A percentile compares a stretch with the other conserved stretches of the same genome.
phyloP scores from a whole-genome alignment of 768 basidiomycete genomes.

The Amanita molliuscula region DNA sequence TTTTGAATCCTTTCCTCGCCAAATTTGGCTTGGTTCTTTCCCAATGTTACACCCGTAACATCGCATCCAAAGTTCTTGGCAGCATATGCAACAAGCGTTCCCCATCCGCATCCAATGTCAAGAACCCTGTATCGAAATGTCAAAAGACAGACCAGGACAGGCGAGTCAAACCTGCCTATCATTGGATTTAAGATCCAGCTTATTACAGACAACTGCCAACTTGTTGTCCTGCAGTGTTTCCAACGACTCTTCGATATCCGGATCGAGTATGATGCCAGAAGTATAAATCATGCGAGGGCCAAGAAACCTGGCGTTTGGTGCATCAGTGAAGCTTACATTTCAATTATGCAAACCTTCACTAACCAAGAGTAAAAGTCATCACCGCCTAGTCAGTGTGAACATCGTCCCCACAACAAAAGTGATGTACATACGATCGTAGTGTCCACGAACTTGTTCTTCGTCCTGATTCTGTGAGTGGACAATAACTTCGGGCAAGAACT shows the following conservation, averaged over 20 bases:
- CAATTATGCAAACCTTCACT: slow-evolving; percentile 3
- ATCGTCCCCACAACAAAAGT: slow-evolving; percentile 5
- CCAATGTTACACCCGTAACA: slow-evolving; percentile 91
- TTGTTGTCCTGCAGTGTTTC: slow-evolving; percentile 99
- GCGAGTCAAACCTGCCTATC: slow-evolving; percentile 39
- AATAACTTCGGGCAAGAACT: slow-evolving; percentile 88
- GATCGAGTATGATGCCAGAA: slow-evolving; percentile 74
- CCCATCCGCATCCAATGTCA: slow-evolving; percentile 94
- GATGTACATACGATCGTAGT: slow-evolving; percentile 74
- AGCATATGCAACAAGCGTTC: slow-evolving; percentile 88
- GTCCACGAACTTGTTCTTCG: slow-evolving; percentile 88
- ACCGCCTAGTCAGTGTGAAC: slow-evolving; percentile 41
- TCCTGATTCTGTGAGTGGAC: slow-evolving; percentile 88
- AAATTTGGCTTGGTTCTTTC: slow-evolving; percentile 84
- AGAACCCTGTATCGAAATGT: slow-evolving; percentile 36
- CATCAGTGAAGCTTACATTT: neutral
- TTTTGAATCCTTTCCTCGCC: slow-evolving; percentile 79
- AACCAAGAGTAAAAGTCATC: slow-evolving; percentile 94
- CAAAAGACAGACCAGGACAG: neutral
- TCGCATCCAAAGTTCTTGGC: slow-evolving; percentile 97
- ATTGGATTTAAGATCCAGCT: slow-evolving; percentile 78
- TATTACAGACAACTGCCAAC: slow-evolving; percentile 88
- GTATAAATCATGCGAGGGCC: slow-evolving; percentile 98
- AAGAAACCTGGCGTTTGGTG: slow-evolving; percentile 54
- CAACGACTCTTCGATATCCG: slow-evolving; percentile 67